A percentile compares a stretch with the other conserved stretches of the same genome.
These are phyloP conservation scores for Graphilbum ipis-grandicollis DNA, from an alignment of 2,329 filamentous ascomycete species.

Conservation along the genomic window DNA sequence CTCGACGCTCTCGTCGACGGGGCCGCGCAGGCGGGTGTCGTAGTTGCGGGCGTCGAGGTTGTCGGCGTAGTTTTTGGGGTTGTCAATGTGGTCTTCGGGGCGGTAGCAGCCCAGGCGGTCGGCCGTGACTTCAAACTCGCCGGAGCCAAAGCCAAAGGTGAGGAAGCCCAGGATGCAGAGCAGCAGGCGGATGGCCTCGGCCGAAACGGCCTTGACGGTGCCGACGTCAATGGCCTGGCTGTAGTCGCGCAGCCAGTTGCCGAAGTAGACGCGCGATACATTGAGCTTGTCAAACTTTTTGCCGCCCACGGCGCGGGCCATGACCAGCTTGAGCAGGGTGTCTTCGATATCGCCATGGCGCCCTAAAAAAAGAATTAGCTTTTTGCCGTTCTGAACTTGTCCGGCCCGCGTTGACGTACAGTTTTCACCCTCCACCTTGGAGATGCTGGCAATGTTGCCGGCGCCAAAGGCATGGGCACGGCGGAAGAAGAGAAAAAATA, in stretches of 20 bases:
- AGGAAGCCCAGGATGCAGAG: constrained; percentile 83
- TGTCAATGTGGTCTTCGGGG: constrained; percentile 70
- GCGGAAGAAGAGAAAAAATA: constrained; percentile 49
- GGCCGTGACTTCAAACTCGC: constrained; percentile 70
- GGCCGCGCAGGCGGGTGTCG: constrained; percentile 63
- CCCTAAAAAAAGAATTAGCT: constrained; percentile 25
- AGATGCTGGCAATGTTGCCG: constrained; percentile 70
- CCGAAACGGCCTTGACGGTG: constrained; percentile 77
- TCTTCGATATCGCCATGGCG: constrained; percentile 90
- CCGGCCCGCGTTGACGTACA: constrained; percentile 28
- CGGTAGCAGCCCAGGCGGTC: constrained; percentile 68
- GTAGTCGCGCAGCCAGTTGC: constrained; percentile 89
- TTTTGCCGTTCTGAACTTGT: too few species aligned
- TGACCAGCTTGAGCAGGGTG: constrained; percentile 54
- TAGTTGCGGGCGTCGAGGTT: constrained; percentile 74
- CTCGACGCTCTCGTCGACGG: constrained; percentile 63
- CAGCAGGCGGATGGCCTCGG: constrained; percentile 77
- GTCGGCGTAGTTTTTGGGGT: constrained; percentile 70
- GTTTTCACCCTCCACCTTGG: constrained; percentile 69
- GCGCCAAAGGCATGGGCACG: constrained; percentile 68
- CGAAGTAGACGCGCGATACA: constrained; percentile 84
- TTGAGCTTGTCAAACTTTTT: constrained; percentile 83
- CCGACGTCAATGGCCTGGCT: constrained; percentile 88
- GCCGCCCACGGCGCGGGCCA: constrained; percentile 42
- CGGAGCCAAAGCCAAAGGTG: constrained; percentile 68